phyloP scores from a whole-genome alignment of 495 filamentous ascomycete genomes.

The Trichoderma virens region DNA sequence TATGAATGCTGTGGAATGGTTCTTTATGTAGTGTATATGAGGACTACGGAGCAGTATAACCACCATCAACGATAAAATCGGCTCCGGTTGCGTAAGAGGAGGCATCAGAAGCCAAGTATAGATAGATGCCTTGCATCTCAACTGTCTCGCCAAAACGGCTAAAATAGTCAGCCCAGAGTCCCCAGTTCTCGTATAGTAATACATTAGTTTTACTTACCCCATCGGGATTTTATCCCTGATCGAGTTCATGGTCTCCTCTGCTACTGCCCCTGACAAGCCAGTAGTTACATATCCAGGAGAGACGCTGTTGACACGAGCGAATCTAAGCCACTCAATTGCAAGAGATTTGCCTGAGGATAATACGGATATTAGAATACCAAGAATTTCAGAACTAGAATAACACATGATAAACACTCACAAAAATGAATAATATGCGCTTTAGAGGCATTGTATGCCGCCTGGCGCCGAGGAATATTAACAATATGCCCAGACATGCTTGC shows the following conservation, averaged over 20 bases:
- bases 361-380: not conserved
- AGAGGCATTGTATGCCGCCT: slow-evolving; percentile 79
- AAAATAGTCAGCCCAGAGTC: slow-evolving; percentile 9
- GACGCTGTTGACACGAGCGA: slow-evolving; percentile 73
- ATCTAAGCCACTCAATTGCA: slow-evolving; percentile 80
- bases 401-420: slow-evolving; percentile 43
- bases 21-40: too few relatives aligned
- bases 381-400: not conserved
- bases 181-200: not conserved
- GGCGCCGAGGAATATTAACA: slow-evolving; percentile 79
- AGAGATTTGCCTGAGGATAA: slow-evolving; percentile 59
- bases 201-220: slow-evolving; percentile 42
- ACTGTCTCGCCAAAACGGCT: slow-evolving; percentile 60
- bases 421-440: slow-evolving; percentile 81
- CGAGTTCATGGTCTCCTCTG: slow-evolving; percentile 60
- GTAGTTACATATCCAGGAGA: slow-evolving; percentile 85
- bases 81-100: slow-evolving; percentile 75
- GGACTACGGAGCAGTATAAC: slow-evolving; percentile 36
- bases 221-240: slow-evolving; percentile 80
- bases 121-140: slow-evolving; percentile 80
- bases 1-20: too few relatives aligned
- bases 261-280: slow-evolving; percentile 69
- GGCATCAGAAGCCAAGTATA: slow-evolving; percentile 80
- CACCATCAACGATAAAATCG: slow-evolving; percentile 71
- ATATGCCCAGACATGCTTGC: slow-evolving; percentile 80